Evolutionary conservation across 805 yeast species (phyloP).

Genomic region (Zygosaccharomyces bailii): DNA sequence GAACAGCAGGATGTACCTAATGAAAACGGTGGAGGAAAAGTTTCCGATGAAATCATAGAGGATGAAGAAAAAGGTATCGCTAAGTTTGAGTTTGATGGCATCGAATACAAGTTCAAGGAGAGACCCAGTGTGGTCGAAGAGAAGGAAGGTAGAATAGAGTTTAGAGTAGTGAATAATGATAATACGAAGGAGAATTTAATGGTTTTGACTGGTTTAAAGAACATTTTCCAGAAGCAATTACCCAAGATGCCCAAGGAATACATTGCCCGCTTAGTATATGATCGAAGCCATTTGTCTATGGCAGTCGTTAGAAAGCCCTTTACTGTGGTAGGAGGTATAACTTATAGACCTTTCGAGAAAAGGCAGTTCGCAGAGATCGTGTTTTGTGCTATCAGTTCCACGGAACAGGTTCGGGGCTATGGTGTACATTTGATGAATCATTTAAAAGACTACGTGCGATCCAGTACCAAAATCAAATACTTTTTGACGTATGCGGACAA

Average conservation of each 20-base stretch:
- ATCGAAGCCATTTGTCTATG: constrained; percentile 88
- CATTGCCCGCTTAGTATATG: constrained; percentile 90
- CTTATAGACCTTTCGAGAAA: constrained; percentile 88
- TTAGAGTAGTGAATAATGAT: constrained; percentile 94
- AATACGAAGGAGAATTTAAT: constrained; percentile 81
- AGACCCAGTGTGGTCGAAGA: constrained; percentile 94
- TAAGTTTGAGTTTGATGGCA: constrained; percentile 60
- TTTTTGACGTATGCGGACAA: constrained; percentile 96
- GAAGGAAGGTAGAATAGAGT: constrained; percentile 87
- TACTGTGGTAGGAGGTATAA: constrained; percentile 96
- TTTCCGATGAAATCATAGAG: constrained; percentile 24
- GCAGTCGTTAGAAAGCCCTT: constrained; percentile 93
- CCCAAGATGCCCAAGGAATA: constrained; percentile 99
- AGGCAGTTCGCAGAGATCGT: constrained; percentile 96
- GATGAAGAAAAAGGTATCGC: constrained; percentile 39
- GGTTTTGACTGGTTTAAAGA: constrained; percentile 90
- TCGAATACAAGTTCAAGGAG: constrained; percentile 77
- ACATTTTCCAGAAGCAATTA: constrained; percentile 92
- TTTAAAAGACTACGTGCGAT: constrained; percentile 88
- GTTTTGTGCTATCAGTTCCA: constrained; percentile 94
- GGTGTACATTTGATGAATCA: constrained; percentile 99
- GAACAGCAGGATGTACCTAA: constrained; percentile 15
- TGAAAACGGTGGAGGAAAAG: constrained; percentile 7
- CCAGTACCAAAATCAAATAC: constrained; percentile 79
- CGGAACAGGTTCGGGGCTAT: constrained; percentile 97